A percentile compares a stretch with the other conserved stretches of the same genome.
phyloP scores from a whole-genome alignment of 495 filamentous ascomycete genomes.

The Annulohypoxylon stygium region DNA sequence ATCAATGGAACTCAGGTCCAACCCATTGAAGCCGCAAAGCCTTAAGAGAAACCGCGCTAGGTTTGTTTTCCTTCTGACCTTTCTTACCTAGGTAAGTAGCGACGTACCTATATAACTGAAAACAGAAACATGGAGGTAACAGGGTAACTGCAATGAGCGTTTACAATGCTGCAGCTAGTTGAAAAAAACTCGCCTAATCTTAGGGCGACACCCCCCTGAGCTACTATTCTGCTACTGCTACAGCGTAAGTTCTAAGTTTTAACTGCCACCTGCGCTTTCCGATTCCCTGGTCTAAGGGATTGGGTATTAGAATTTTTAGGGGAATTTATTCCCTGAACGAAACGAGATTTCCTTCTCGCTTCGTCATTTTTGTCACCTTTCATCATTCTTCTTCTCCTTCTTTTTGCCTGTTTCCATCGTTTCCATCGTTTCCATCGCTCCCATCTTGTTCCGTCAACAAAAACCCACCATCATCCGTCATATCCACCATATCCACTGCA shows the following conservation, averaged over 20 bases:
- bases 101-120: constrained; percentile 4
- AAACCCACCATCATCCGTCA: not conserved
- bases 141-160: not conserved
- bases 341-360: constrained; percentile 34
- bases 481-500: constrained; percentile 24
- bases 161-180: not conserved
- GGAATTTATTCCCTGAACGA: constrained; percentile 39
- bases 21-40: constrained; percentile 35
- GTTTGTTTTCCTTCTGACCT: too few species aligned
- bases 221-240: not conserved
- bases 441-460: constrained; percentile 23
- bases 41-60: constrained; percentile 10
- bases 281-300: constrained; percentile 33
- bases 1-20: constrained; percentile 42
- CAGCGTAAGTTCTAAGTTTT: too few species aligned
- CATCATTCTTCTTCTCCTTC: not conserved
- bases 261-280: constrained; percentile 7
- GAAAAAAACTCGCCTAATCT: constrained; percentile 7
- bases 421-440: too few species aligned
- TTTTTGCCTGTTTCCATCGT: constrained; percentile 11
- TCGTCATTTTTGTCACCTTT: constrained; percentile 17
- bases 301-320: not conserved
- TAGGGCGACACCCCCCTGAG: constrained; percentile 41
- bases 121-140: not conserved
- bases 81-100: constrained; percentile 1